Conservation (phyloP, 2,329 filamentous ascomycete genomes). For the Xylariaceae sp. region DNA sequence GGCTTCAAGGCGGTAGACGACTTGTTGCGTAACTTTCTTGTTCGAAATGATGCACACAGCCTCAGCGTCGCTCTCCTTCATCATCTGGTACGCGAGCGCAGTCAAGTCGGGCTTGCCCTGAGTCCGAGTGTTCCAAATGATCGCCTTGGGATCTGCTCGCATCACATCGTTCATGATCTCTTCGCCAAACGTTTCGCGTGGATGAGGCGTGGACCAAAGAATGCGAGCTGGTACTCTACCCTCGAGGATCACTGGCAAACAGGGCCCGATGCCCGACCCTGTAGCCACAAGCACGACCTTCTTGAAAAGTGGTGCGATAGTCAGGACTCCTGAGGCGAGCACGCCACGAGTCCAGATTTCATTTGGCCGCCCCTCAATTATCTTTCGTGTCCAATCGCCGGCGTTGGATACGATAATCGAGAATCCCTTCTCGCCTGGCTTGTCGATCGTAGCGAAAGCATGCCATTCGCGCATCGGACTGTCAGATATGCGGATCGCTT, state of each 20-base stretch:
- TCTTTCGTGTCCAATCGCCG: conserved; percentile 65
- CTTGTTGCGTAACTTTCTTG: conserved; percentile 57
- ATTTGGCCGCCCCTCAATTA: conserved; percentile 56
- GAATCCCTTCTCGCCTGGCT: conserved; percentile 45
- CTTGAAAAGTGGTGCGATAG: conserved; percentile 60
- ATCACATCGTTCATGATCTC: conserved; percentile 51
- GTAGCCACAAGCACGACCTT: conserved; percentile 63
- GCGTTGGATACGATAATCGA: conserved; percentile 66
- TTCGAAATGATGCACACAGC: conserved; percentile 71
- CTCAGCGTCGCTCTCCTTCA: conserved; percentile 53
- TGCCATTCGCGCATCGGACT: conserved; percentile 66
- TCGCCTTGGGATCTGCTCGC: conserved; percentile 52
- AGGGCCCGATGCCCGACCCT: conserved; percentile 66
- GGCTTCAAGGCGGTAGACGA: conserved; percentile 63
- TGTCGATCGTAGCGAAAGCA: conserved; percentile 65
- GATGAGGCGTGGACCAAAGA: conserved; percentile 62
- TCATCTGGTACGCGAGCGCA: conserved; percentile 46
- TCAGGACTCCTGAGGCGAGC: conserved; percentile 61
- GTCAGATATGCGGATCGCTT: conserved; percentile 55
- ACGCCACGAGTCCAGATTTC: conserved; percentile 63
- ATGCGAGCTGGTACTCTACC: conserved; percentile 52
- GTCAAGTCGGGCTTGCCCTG: conserved; percentile 54
- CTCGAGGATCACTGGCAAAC: conserved; percentile 18
- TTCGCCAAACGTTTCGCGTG: conserved; percentile 56
- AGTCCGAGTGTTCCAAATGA: conserved; percentile 61